Evolutionary conservation across 2,329 filamentous ascomycete genomes (phyloP).

Genomic region (Fusarium torulosum): DNA sequence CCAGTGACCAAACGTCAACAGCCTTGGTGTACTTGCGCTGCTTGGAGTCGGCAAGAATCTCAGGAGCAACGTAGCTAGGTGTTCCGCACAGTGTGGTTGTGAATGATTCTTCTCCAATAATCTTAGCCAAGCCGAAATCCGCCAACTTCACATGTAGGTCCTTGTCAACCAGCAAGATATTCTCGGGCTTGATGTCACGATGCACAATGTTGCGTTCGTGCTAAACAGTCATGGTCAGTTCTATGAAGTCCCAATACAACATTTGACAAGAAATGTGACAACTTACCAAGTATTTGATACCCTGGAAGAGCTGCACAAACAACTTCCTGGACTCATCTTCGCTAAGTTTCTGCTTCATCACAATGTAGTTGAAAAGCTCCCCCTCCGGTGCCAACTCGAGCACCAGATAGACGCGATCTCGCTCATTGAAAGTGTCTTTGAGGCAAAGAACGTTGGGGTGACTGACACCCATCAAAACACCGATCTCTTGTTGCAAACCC

Average conservation of each 20-base stretch:
- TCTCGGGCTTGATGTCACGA: conserved; percentile 97
- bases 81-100: conserved; percentile 96
- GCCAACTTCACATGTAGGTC: conserved; percentile 90
- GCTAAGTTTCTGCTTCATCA: conserved; percentile 87
- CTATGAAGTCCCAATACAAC: background rate
- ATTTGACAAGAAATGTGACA: background rate
- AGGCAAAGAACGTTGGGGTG: conserved; percentile 93
- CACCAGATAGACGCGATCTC: conserved; percentile 89
- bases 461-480: conserved; percentile 95
- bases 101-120: conserved; percentile 98
- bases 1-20: conserved; percentile 96
- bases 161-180: conserved; percentile 90
- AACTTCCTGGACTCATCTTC: conserved; percentile 88
- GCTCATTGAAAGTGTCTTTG: conserved; percentile 95
- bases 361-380: conserved; percentile 95
- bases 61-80: conserved; percentile 96
- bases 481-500: conserved; percentile 93
- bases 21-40: conserved; percentile 92
- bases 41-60: conserved; percentile 86
- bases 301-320: conserved; percentile 92
- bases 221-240: conserved; percentile 60
- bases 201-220: conserved; percentile 98
- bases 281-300: conserved; percentile 92
- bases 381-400: conserved; percentile 92
- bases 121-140: conserved; percentile 97